A percentile compares a stretch with the other conserved stretches of the same genome.
Evolutionary conservation across 2,329 filamentous ascomycete species (phyloP).

Genomic region (Elsinoe fawcettii): DNA sequence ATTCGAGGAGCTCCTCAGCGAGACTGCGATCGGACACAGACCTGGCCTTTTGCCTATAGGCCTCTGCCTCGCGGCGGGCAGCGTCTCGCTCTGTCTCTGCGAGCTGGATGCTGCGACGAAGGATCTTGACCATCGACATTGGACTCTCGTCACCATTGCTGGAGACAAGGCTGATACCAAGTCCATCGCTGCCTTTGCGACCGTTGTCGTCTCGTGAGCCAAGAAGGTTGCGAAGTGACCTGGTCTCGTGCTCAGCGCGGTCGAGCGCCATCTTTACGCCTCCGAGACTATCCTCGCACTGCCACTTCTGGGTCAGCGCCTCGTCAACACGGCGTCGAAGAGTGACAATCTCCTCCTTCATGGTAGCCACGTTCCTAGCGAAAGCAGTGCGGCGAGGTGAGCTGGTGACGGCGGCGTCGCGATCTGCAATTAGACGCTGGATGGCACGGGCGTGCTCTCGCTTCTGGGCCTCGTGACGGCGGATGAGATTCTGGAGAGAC

Average conservation of each 20-base stretch:
- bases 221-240: slow-evolving; percentile 64
- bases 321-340: slow-evolving; percentile 85
- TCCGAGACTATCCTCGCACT: slow-evolving; percentile 81
- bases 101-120: slow-evolving; percentile 61
- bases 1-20: slow-evolving; percentile 61
- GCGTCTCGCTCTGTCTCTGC: slow-evolving; percentile 65
- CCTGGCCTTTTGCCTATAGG: slow-evolving; percentile 55
- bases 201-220: slow-evolving; percentile 10
- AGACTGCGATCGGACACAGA: slow-evolving; percentile 56
- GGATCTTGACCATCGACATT: slow-evolving; percentile 52
- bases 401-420: slow-evolving; percentile 57
- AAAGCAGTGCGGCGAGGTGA: slow-evolving; percentile 71
- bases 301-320: slow-evolving; percentile 90
- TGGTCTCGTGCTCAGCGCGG: slow-evolving; percentile 86
- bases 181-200: slow-evolving; percentile 11
- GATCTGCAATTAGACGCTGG: slow-evolving; percentile 65
- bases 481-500: slow-evolving; percentile 75
- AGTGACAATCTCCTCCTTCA: slow-evolving; percentile 77
- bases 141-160: slow-evolving; percentile 29
- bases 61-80: slow-evolving; percentile 57
- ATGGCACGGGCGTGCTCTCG: slow-evolving; percentile 78
- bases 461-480: slow-evolving; percentile 77
- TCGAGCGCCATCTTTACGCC: slow-evolving; percentile 95
- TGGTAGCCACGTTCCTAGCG: slow-evolving; percentile 68
- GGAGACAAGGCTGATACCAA: slow-evolving; percentile 18